phyloP scores from a whole-genome alignment of 148 eudicot genomes.

The Rhododendron williamsianum region DNA sequence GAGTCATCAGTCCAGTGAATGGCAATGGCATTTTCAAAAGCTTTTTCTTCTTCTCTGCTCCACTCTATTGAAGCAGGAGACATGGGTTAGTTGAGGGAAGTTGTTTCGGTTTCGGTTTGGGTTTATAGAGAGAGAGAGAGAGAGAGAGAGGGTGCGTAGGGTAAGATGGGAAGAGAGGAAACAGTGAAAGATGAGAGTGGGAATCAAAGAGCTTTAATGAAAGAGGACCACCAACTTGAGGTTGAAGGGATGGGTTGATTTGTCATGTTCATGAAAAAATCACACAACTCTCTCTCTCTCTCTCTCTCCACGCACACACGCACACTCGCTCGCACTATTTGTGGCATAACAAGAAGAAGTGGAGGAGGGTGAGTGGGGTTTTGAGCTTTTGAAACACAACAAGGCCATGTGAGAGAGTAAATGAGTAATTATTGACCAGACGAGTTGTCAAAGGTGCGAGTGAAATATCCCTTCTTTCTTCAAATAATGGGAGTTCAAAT shows the following conservation, averaged over 20 bases:
- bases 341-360: background rate
- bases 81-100: slow-evolving; percentile 11
- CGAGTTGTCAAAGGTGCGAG: background rate
- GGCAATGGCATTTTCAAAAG: slow-evolving; percentile 75
- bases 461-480: background rate
- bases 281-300: slow-evolving; percentile 11
- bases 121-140: background rate
- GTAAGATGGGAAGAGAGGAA: slow-evolving; percentile 6
- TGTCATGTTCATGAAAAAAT: slow-evolving; percentile 32
- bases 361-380: background rate
- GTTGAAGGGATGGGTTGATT: slow-evolving; percentile 50
- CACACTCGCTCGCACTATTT: background rate
- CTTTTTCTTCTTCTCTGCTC: slow-evolving; percentile 78
- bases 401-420: background rate
- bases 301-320: background rate
- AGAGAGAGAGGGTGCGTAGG: slow-evolving; percentile 8
- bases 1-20: slow-evolving; percentile 33
- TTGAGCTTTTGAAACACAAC: background rate
- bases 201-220: slow-evolving; percentile 35
- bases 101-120: background rate
- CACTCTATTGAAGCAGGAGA: slow-evolving; percentile 30
- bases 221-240: slow-evolving; percentile 40
- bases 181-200: slow-evolving; percentile 33
- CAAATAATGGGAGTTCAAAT: background rate
- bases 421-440: background rate